These are phyloP conservation scores for Leishmania mexicana DNA, from an alignment of 208 protist genomes.

Conservation along the genomic window DNA sequence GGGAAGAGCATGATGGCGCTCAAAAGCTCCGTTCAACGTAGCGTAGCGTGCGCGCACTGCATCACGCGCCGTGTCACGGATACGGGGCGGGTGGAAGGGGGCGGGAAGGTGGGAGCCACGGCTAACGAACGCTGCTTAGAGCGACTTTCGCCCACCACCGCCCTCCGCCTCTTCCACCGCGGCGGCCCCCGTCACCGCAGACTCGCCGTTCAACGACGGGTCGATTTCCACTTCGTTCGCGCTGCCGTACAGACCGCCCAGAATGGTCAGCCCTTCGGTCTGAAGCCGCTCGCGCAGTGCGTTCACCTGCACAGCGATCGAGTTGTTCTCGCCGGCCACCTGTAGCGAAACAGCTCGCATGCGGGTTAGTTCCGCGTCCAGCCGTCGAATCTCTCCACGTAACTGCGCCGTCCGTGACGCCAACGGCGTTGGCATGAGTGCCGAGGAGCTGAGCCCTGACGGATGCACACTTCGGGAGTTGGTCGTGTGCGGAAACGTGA, in stretches of 20 bases:
- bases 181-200: not conserved
- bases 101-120: not conserved
- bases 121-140: not conserved
- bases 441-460: not conserved
- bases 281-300: conserved; percentile 51
- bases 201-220: not conserved
- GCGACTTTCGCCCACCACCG: not conserved
- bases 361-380: conserved; percentile 60
- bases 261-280: conserved; percentile 55
- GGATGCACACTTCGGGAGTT: not conserved
- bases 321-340: conserved; percentile 56
- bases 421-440: conserved; percentile 9
- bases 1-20: not conserved
- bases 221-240: not conserved
- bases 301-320: conserved; percentile 58
- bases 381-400: conserved; percentile 51
- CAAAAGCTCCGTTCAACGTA: not conserved
- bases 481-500: not conserved
- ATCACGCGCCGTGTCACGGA: not conserved
- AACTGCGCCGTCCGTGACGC: conserved; percentile 31
- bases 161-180: not conserved
- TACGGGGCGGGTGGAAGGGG: not conserved
- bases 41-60: not conserved
- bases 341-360: conserved; percentile 51
- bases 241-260: conserved; percentile 47